Base-by-base conservation (phyloP, 495 filamentous ascomycete species). In the Aspergillus baeticus region DNA sequence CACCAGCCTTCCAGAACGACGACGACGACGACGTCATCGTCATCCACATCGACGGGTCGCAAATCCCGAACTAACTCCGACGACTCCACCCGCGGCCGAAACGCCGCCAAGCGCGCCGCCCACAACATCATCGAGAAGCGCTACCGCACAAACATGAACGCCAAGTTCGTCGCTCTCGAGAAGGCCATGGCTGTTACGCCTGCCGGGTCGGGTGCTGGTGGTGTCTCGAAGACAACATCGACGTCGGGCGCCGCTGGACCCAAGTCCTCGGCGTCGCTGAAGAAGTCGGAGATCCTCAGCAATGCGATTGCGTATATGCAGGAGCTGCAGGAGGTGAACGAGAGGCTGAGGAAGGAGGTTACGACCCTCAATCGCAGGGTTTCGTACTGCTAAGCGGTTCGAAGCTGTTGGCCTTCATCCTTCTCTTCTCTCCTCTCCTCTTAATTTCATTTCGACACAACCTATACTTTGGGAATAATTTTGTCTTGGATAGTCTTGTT, bases 241-340 rank as follows among this genome's bases (percentile, higher is more conserved):
- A 11, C 26, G 15, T 39, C 53, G 13, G 8, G 29, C 14, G 18
- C 26, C 1, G 15, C 13, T 13, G 49, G n/a, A n/a, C n/a, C 57
- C 14, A 66, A 67, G 13, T 63, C 55, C 26, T 65, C 72, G 1
- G 68, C 69, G 0, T 73, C 72, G 41, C 60, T 77, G 10, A 78
- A 78, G 55, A 78, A 78, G 51, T 77, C 74, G 0, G 81, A 81
- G 38, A 84, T 91, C 41, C 72, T 96, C 43, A 81, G 80, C 57
- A 81, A 84, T 64, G 83, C 83, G 14, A 81, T 96, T 17, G 83
- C 89, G 37, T 87, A 91, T 43, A 76, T 96, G 66, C 81, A 84
- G 45, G 79, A 70, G 15, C 56, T 78, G 35, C 74, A 78, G 51
- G 70, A 74, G 44, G 68, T 74, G 56, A 78, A 75, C 31, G 65